A percentile compares a stretch with the other conserved stretches of the same genome.
phyloP scores from a whole-genome alignment of 495 filamentous ascomycete species.

The Xylaria nigripes region DNA sequence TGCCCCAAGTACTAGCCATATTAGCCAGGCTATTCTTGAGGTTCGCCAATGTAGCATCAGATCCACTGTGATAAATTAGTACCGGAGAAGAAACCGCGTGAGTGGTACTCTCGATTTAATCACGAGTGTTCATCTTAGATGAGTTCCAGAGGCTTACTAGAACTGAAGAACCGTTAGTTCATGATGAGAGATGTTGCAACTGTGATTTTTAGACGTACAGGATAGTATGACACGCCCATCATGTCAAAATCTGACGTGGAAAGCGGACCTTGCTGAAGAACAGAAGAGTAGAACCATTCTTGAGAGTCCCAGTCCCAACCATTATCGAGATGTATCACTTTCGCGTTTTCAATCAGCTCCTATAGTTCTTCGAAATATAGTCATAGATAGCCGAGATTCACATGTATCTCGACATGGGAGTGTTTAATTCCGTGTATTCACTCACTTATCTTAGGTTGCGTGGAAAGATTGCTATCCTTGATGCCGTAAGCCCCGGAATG shows the following conservation, averaged over 20 bases:
- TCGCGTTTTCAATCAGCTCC: not conserved
- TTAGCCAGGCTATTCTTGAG: constrained; percentile 50
- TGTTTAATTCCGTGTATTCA: not conserved
- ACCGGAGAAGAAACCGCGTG: not conserved
- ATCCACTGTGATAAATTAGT: constrained; percentile 21
- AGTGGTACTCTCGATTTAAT: not conserved
- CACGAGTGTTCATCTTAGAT: not conserved
- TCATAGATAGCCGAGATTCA: not conserved
- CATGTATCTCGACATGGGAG: not conserved
- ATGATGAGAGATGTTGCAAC: too few species aligned
- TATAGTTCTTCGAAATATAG: not conserved
- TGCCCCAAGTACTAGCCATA: constrained; percentile 50
- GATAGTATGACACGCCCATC: constrained; percentile 65
- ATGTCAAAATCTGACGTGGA: constrained; percentile 53
- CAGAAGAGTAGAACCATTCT: constrained; percentile 52
- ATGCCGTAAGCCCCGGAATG: constrained; percentile 55
- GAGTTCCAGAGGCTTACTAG: constrained; percentile 27
- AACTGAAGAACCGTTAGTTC: constrained; percentile 29
- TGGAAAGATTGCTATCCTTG: constrained; percentile 49
- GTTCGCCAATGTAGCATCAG: constrained; percentile 44
- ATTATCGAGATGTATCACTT: constrained; percentile 60
- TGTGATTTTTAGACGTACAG: constrained; percentile 15
- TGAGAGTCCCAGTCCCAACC: constrained; percentile 62
- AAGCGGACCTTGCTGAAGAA: constrained; percentile 46
- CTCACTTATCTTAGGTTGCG: constrained; percentile 47